Evolutionary conservation across 768 basidiomycete species (phyloP), one percentile per base, ranked within the genome.

Genomic region (Clathrus columnatus): DNA sequence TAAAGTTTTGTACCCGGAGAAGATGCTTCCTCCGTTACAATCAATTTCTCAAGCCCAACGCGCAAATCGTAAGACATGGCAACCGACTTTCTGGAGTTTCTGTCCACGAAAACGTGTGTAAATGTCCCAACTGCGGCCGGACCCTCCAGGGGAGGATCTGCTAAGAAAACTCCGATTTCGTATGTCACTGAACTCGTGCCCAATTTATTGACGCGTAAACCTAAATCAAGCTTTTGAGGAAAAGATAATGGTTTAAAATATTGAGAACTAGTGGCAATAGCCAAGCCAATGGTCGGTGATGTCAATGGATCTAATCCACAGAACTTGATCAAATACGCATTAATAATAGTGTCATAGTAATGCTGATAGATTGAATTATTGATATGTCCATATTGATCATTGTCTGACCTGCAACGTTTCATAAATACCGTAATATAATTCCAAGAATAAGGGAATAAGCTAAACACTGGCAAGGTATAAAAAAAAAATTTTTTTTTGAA

Each of bases 331-430:
- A 90, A 80, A 67, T 87, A 91, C 7, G 84, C 77, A 66, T 91
- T 91, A 67, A 91, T 73, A 62, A 89, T 72, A 4, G 87, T 87
- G 69, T 91, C 89, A 68, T 90, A 87, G 54, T 87, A 74, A 62
- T 86, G 85, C 64, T 87, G 86, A 68, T 89, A 91, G 16, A 88
- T 70, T 0, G 84, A 75, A 67, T 91, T 91, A 69, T 91, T 90
- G 63, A 90, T 72, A 58, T 91, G 88, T 11, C 79, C 75, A 64
- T 91, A 91, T 61, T 89, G 87, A 72, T 91, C 88, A 62, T 90
- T 91, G 74, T 91, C 88, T 61, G 78, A 86, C 88, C 88, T 91
- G 59, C n/a, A 57, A 36, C 7, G 14, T 20, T 27, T 11, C 41
- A 46, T 29, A 59, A 32, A 36, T 20, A 17, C 54, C 29, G 59